Conservation (phyloP, 768 basidiomycete species). For the Daedalea quercina region DNA sequence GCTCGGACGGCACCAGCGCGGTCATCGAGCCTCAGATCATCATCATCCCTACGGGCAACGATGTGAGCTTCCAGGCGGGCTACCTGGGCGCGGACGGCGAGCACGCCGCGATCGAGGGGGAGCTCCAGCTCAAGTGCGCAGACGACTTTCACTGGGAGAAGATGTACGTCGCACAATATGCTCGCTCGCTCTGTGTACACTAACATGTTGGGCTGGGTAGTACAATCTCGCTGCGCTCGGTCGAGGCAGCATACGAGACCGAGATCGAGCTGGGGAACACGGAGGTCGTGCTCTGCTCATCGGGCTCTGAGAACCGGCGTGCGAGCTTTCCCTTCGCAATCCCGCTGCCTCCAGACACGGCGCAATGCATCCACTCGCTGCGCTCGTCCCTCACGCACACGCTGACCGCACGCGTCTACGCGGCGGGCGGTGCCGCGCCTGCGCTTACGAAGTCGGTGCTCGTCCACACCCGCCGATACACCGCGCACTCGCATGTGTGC, state of each 20-base stretch:
- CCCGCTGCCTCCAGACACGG: slow-evolving; percentile 71
- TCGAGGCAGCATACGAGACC: slow-evolving; percentile 53
- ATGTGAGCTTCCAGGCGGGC: slow-evolving; percentile 79
- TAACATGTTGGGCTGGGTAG: slow-evolving; percentile 29
- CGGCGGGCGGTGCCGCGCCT: slow-evolving; percentile 28
- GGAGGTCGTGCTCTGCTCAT: slow-evolving; percentile 50
- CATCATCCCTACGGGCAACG: slow-evolving; percentile 63
- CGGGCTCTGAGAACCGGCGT: slow-evolving; percentile 35
- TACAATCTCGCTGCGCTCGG: slow-evolving; percentile 56
- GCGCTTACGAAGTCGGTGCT: slow-evolving; percentile 48
- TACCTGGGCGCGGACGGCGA: slow-evolving; percentile 81
- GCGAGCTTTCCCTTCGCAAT: slow-evolving; percentile 75
- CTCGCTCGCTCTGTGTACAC: slow-evolving; percentile 2
- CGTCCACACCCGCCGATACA: slow-evolving; percentile 73
- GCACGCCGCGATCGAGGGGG: slow-evolving; percentile 78
- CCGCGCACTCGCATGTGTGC: slow-evolving; percentile 53
- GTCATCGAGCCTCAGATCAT: slow-evolving; percentile 52
- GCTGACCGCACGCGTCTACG: slow-evolving; percentile 59
- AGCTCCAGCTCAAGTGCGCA: slow-evolving; percentile 76
- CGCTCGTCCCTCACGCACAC: slow-evolving; percentile 68
- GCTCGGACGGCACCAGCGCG: slow-evolving; percentile 20
- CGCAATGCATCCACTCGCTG: slow-evolving; percentile 74
- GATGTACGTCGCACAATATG: slow-evolving; percentile 47
- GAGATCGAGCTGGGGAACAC: slow-evolving; percentile 62
- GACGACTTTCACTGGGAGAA: slow-evolving; percentile 53